Base-by-base conservation (phyloP, 371 early-diverging fungal genomes). In the Circinella umbellata region DNA sequence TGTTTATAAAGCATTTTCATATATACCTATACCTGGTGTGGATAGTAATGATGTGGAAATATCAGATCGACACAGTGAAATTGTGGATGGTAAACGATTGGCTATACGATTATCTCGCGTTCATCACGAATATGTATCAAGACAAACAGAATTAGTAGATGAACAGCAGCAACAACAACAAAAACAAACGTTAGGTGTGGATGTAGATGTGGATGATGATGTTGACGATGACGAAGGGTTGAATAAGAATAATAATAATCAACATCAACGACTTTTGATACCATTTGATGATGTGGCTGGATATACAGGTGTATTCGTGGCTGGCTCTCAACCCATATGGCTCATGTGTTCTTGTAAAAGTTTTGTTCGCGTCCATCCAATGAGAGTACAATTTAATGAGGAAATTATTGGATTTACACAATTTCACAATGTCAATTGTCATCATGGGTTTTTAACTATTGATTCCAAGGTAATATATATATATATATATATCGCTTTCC, bases 291-390 rank as follows among this genome's bases (percentile, higher is more conserved):
- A 93, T 66, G 82, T 93, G 0, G 83, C 89, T 47, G 93, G 93
- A 6, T 96, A 91, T 74, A 76, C 92, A 6, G 99, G 97, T 55
- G 88, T 98, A 13, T 93, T 98, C 77, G 86, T 96, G n/a, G 78
- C 93, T 4, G 97, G 97, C 27, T 72, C 85, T 11, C 87, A 91
- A 20, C 96, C 98, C 2, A 82, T 89, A 18, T 93, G 95, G 91
- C 78, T 97, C 11, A 87, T 98, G 85, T 82, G 83, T 42, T 89
- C 88, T 1, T 80, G 79, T 57, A 90, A 92, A 65, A 86, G 88
- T 57, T 83, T 81, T 63, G 77, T 93, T 9, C 86, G 96, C 49
- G 89, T 95, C 0, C 96, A 95, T 74, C 96, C 96, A 0, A 86
- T 94, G 86, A 83, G 85, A 35, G 74, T 82, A 6, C 91, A 92